phyloP scores from a whole-genome alignment of 441 rosid genomes.

The Biscutella auriculata region DNA sequence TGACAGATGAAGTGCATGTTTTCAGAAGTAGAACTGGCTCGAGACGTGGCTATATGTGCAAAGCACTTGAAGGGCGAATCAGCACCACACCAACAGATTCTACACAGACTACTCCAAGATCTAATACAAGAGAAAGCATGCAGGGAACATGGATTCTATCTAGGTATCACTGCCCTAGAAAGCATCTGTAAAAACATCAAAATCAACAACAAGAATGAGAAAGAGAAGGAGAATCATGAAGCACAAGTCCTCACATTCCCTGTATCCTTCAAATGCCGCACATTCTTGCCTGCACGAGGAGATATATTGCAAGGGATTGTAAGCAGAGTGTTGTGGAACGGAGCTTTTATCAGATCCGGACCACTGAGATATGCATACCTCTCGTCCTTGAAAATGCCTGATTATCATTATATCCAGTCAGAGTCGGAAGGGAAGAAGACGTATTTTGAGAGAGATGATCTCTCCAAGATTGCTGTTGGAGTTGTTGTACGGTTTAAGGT shows the following conservation, averaged over 20 bases:
- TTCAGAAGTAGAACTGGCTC: conserved; percentile 19
- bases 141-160: conserved; percentile 13
- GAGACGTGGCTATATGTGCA: conserved; percentile 12
- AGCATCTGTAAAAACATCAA: conserved; percentile 12
- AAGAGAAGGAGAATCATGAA: neutral
- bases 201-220: neutral
- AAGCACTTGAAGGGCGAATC: neutral
- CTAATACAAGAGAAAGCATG: conserved; percentile 9
- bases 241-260: neutral
- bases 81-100: conserved; percentile 3
- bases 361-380: conserved; percentile 18
- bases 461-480: conserved; percentile 17
- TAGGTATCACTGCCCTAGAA: conserved; percentile 9
- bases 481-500: conserved; percentile 18
- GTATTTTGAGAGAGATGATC: conserved; percentile 18
- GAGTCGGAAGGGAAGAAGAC: neutral
- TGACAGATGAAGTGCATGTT: conserved; percentile 16
- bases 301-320: conserved; percentile 22
- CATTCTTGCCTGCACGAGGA: conserved; percentile 22
- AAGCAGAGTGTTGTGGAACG: neutral
- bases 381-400: conserved; percentile 14
- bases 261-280: conserved; percentile 26
- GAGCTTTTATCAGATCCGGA: conserved; percentile 12
- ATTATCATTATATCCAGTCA: conserved; percentile 9
- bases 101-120: conserved; percentile 14